A percentile compares a stretch with the other conserved stretches of the same genome.
phyloP scores from a whole-genome alignment of 2,329 filamentous ascomycete species.

The Chaetomiaceae sp. region DNA sequence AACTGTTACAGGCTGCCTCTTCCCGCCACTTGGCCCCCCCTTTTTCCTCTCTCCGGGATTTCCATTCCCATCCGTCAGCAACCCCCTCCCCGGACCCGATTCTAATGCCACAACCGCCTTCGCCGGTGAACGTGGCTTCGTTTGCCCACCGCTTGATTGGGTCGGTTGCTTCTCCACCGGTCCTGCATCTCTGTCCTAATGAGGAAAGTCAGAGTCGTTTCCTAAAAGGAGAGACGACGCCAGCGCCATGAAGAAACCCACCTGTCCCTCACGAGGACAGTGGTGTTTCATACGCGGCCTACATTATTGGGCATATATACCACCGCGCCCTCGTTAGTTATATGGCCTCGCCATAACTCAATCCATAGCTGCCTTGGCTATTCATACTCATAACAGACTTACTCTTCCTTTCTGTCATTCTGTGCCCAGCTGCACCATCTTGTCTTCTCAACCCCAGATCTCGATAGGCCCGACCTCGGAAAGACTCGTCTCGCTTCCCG shows the following conservation, averaged over 20 bases:
- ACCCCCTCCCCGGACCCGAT: no score
- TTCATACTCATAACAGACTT: no score
- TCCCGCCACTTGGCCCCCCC: conserved; percentile 6
- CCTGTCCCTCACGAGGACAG: conserved; percentile 10
- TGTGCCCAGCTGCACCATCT: not conserved
- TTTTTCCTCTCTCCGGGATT: conserved; percentile 10
- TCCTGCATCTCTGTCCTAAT: conserved; percentile 22
- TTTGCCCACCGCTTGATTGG: conserved; percentile 22
- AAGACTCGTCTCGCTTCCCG: conserved; percentile 1
- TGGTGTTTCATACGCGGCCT: conserved; percentile 8
- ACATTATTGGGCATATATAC: no score
- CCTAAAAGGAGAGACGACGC: conserved; percentile 22
- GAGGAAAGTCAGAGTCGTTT: conserved; percentile 16
- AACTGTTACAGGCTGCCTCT: conserved; percentile 7
- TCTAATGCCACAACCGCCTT: conserved; percentile 8
- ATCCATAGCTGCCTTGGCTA: no score
- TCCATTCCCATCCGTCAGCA: conserved; percentile 5
- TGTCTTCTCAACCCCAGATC: not conserved
- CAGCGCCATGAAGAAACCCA: not conserved
- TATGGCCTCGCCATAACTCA: no score
- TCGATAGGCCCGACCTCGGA: conserved; percentile 1
- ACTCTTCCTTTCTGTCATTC: not conserved
- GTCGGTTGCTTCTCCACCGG: conserved; percentile 21
- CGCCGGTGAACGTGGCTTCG: conserved; percentile 10
- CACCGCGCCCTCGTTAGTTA: no score